phyloP scores from a whole-genome alignment of 306 rosid genomes.

The Datisca glomerata region DNA sequence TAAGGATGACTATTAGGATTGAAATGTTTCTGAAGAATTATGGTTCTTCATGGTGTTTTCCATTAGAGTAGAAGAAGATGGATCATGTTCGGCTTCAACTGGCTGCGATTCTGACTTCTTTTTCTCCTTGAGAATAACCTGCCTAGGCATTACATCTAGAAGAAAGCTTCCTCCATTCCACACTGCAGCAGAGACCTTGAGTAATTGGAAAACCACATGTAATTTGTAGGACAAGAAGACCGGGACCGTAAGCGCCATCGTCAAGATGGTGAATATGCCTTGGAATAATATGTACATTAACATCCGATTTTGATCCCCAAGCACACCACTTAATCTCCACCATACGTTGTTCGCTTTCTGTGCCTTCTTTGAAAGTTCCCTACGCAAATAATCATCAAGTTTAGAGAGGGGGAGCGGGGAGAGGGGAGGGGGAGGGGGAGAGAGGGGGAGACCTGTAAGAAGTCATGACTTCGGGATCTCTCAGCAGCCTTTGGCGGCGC shows the following conservation, averaged over 20 bases:
- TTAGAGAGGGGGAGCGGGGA: background rate
- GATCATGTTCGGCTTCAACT: conserved; percentile 15
- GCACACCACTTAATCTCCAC: conserved; percentile 91
- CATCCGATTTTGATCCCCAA: conserved; percentile 86
- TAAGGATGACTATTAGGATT: conserved; percentile 3
- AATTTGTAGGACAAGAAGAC: conserved; percentile 71
- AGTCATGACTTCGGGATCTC: conserved; percentile 96
- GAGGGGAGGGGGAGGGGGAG: background rate
- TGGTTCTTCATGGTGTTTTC: conserved; percentile 2
- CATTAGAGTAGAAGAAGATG: conserved; percentile 11
- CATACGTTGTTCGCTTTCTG: conserved; percentile 80
- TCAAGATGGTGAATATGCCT: conserved; percentile 70
- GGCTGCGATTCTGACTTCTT: conserved; percentile 47
- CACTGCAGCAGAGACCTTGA: conserved; percentile 70
- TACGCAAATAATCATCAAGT: conserved; percentile 13
- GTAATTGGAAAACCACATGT: conserved; percentile 62
- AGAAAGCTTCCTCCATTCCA: conserved; percentile 97
- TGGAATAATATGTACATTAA: conserved; percentile 69
- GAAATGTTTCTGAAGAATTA: background rate
- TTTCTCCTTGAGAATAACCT: conserved; percentile 77
- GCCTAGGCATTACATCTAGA: conserved; percentile 92
- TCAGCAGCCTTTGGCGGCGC: conserved; percentile 68
- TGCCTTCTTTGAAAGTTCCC: conserved; percentile 90
- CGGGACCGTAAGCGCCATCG: conserved; percentile 88
- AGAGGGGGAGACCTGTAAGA: conserved; percentile 51